Evolutionary conservation across 257 asterid species (phyloP).

Genomic region (Nicotiana obtusifolia): DNA sequence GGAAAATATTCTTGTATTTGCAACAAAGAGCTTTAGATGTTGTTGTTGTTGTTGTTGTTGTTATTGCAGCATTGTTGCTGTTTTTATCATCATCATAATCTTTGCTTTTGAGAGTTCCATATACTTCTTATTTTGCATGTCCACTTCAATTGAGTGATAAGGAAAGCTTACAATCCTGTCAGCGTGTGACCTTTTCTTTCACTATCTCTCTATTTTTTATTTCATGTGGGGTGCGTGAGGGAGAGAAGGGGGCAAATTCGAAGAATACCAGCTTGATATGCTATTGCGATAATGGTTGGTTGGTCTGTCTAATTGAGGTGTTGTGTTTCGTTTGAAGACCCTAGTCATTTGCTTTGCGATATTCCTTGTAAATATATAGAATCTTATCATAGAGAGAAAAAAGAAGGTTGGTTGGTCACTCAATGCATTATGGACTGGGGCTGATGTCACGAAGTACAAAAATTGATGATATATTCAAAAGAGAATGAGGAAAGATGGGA

Average conservation of each 20-base stretch:
- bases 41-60: background rate
- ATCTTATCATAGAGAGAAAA: background rate
- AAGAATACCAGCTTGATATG: background rate
- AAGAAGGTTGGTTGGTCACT: background rate
- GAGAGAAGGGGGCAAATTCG: background rate
- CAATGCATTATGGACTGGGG: background rate
- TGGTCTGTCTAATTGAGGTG: background rate
- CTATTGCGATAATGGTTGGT: background rate
- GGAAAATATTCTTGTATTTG: background rate
- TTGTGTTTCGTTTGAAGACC: background rate
- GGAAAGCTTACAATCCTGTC: background rate
- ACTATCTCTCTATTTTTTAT: background rate
- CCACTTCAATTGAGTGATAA: background rate
- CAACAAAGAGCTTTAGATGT: background rate
- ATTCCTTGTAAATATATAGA: background rate
- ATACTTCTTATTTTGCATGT: background rate
- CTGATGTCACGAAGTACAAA: background rate
- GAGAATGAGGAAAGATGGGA: background rate
- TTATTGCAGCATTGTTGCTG: too few species aligned
- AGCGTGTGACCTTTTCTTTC: background rate
- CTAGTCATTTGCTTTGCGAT: background rate
- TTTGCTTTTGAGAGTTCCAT: conserved; percentile 1
- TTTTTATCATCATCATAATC: background rate
- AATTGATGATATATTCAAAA: background rate
- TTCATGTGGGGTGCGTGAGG: background rate